phyloP scores from a whole-genome alignment of 2,329 filamentous ascomycete genomes.

The Neofusicoccum laricinum region DNA sequence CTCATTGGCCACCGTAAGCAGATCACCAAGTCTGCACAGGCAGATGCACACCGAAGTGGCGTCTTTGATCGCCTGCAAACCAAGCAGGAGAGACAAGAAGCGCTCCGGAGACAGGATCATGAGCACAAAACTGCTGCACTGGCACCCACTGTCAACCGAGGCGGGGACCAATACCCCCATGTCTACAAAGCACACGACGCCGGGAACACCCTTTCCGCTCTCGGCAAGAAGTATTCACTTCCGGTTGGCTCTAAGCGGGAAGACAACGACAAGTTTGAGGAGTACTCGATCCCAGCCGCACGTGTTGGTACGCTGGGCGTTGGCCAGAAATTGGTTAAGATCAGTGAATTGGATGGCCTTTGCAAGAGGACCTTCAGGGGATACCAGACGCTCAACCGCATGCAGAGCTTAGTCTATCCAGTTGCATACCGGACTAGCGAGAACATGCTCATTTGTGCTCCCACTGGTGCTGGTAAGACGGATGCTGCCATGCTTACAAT shows the following conservation, averaged over 20 bases:
- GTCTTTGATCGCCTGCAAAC: slow-evolving; percentile 63
- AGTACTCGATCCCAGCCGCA: slow-evolving; percentile 80
- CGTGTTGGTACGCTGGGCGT: slow-evolving; percentile 71
- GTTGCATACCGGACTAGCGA: slow-evolving; percentile 94
- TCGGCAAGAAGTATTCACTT: slow-evolving; percentile 78
- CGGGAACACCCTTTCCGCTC: slow-evolving; percentile 77
- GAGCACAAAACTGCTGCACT: slow-evolving; percentile 78
- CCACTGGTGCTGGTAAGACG: slow-evolving; percentile 97
- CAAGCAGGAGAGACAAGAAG: slow-evolving; percentile 73
- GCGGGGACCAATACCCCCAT: slow-evolving; percentile 81
- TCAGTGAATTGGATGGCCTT: slow-evolving; percentile 81
- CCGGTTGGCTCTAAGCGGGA: slow-evolving; percentile 70
- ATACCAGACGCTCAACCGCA: slow-evolving; percentile 90
- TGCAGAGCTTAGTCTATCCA: slow-evolving; percentile 96
- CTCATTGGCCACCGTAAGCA: slow-evolving; percentile 74
- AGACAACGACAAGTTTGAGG: slow-evolving; percentile 77
- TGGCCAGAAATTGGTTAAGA: slow-evolving; percentile 72
- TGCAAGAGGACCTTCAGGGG: slow-evolving; percentile 91
- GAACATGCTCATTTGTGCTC: slow-evolving; percentile 98
- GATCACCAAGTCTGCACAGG: slow-evolving; percentile 46
- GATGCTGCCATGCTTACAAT: slow-evolving; percentile 97
- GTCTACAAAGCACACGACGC: slow-evolving; percentile 83
- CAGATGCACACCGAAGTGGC: slow-evolving; percentile 41
- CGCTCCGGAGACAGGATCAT: slow-evolving; percentile 70
- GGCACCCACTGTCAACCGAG: slow-evolving; percentile 65